These are phyloP conservation scores for Piper betle DNA, from an alignment of 164 flowering plant species.

Conservation along the genomic window DNA sequence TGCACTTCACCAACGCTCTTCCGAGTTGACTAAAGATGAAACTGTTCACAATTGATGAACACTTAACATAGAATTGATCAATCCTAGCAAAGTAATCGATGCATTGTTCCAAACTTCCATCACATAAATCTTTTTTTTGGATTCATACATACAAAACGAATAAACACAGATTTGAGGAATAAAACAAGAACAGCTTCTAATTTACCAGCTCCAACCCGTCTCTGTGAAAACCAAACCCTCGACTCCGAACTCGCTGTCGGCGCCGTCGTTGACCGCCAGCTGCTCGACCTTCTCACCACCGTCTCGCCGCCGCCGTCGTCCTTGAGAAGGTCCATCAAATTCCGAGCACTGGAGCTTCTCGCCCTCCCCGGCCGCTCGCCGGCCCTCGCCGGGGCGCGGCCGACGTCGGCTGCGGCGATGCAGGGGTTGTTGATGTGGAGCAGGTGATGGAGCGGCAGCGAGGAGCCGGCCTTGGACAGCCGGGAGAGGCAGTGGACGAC, in stretches of 20 bases:
- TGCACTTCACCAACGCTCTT: too few species aligned
- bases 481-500: conserved; percentile 36
- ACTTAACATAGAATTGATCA: too few species aligned
- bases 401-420: not conserved
- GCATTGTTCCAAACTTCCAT: too few species aligned
- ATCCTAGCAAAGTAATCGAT: too few species aligned
- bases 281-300: not conserved
- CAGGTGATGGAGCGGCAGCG: not conserved
- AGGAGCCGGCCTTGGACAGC: not conserved
- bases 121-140: too few species aligned
- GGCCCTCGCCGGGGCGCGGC: not conserved
- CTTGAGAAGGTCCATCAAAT: conserved; percentile 2
- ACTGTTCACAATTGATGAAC: too few species aligned
- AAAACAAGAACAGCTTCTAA: too few species aligned
- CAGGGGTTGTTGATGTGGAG: not conserved
- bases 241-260: not conserved
- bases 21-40: too few species aligned
- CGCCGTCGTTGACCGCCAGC: not conserved
- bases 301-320: not conserved
- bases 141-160: too few species aligned
- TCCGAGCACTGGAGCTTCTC: not conserved
- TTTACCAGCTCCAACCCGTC: too few species aligned
- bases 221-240: too few species aligned
- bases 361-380: not conserved
- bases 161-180: too few species aligned